Conservation (phyloP, 306 rosid species). For the Cicer chorassanicum region DNA sequence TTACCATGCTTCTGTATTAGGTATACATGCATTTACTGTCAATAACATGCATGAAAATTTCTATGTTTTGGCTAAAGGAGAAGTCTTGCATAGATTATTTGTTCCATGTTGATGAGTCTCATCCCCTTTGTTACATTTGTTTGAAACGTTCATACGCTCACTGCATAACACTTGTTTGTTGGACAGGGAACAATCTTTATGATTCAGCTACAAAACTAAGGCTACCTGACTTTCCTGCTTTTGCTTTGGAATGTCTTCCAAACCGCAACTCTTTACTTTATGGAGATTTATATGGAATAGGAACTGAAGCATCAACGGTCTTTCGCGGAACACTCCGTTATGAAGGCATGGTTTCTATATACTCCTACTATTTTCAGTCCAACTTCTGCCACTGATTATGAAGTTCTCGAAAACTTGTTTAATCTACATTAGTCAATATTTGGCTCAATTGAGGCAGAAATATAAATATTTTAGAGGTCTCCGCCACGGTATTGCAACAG, state of each 20-base stretch:
- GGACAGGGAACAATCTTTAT: constrained; percentile 73
- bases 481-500: too few species aligned
- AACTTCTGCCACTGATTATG: constrained; percentile 23
- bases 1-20: neutral
- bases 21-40: constrained; percentile 19
- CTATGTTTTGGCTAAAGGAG: neutral
- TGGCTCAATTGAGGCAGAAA: neutral
- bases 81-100: constrained; percentile 7
- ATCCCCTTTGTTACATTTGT: neutral
- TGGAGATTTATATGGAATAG: constrained; percentile 82
- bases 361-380: constrained; percentile 27
- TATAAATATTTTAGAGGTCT: too few species aligned
- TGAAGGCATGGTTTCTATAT: constrained; percentile 67
- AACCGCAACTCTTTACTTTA: constrained; percentile 83
- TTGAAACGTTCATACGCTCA: constrained; percentile 35
- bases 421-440: constrained; percentile 21
- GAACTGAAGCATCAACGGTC: constrained; percentile 78
- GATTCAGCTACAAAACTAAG: constrained; percentile 78
- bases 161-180: constrained; percentile 1
- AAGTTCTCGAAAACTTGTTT: constrained; percentile 4
- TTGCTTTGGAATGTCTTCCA: constrained; percentile 89
- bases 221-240: constrained; percentile 85
- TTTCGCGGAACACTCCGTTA: constrained; percentile 97
- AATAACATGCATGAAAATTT: constrained; percentile 19
- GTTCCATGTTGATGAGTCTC: constrained; percentile 1